phyloP scores from a whole-genome alignment of 495 filamentous ascomycete genomes.

The Diplogelasinospora grovesii region DNA sequence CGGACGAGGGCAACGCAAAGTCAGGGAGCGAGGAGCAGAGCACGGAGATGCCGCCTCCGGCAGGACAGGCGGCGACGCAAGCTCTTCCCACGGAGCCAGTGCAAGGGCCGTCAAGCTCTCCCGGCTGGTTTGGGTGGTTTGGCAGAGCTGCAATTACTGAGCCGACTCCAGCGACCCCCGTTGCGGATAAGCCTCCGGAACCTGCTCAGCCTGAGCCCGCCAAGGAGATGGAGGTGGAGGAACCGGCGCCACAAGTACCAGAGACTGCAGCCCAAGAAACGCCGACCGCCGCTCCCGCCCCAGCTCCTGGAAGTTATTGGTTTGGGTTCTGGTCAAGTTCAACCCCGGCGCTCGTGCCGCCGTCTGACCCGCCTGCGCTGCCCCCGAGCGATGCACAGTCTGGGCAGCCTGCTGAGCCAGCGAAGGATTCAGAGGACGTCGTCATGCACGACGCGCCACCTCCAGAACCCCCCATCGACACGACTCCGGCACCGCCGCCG shows the following conservation, averaged over 20 bases:
- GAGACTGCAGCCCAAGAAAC: constrained; percentile 11
- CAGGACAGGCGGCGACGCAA: constrained; percentile 6
- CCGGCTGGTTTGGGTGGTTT: constrained; percentile 56
- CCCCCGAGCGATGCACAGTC: constrained; percentile 13
- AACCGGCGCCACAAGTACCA: constrained; percentile 14
- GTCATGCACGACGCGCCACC: constrained; percentile 35
- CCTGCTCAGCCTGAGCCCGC: constrained; percentile 12
- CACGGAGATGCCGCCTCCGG: not conserved
- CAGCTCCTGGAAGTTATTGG: constrained; percentile 35
- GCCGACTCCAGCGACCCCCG: constrained; percentile 14
- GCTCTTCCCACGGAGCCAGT: constrained; percentile 6
- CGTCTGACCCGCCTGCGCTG: not conserved
- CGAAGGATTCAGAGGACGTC: constrained; percentile 27
- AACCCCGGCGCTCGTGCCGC: not conserved
- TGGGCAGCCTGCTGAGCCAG: constrained; percentile 10
- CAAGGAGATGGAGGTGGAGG: constrained; percentile 13
- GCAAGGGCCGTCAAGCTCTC: constrained; percentile 30
- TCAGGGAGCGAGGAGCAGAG: constrained; percentile 3
- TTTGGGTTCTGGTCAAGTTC: constrained; percentile 42
- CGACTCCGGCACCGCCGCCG: constrained; percentile 17
- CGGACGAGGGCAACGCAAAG: constrained; percentile 5
- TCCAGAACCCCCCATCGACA: constrained; percentile 5
- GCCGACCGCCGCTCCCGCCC: constrained; percentile 7
- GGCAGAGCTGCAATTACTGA: constrained; percentile 26
- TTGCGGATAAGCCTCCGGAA: too few species aligned